Evolutionary conservation across 306 rosid species (phyloP), one percentile per base, ranked within the genome.

Genomic region (Ochetophila trinervis): DNA sequence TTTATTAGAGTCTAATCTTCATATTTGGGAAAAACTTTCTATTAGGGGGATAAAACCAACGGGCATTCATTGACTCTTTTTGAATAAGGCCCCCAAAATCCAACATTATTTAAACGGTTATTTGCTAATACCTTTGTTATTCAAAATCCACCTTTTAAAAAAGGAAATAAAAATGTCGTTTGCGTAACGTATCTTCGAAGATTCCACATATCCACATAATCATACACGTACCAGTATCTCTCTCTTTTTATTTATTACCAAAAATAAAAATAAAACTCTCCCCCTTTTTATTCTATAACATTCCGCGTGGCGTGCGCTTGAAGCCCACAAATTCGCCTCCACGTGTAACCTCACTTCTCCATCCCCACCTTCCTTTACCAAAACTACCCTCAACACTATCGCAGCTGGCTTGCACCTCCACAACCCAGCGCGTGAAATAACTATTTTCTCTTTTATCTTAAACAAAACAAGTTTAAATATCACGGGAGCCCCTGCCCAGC

Each of bases 171-270:
- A 30, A 27, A 21, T 66, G 78, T 66, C 56, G 72, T 49, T 68
- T 34, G 64, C 83, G 63, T 66, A 70, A 79, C 83, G 80, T 74
- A 70, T 51, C 77, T 74, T 48, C 18, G 71, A 70, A 75, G 71
- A 61, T 65, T 35, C 65, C n/a, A 21, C 56, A 6, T 55, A 44
- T 63, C 55, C 24, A 42, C 40, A 62, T 35, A 53, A 51, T 13
- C 21, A 67, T 55, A 32, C 53, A 55, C 53, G 23, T 65, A 27
- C 13, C 44, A 21, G 57, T 5, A 57, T 57, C 50, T 68, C 37
- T 27, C 9, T 6, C 1, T 7, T 24, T 17, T 23, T 10, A 6
- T 9, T 13, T 17, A n/a, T n/a, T n/a, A n/a, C n/a, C n/a, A n/a
- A n/a, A n/a, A n/a, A n/a, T n/a, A n/a, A n/a, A n/a, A n/a, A n/a